Evolutionary conservation across 2,329 filamentous ascomycete genomes (phyloP).

Genomic region (Juglanconis sp.): DNA sequence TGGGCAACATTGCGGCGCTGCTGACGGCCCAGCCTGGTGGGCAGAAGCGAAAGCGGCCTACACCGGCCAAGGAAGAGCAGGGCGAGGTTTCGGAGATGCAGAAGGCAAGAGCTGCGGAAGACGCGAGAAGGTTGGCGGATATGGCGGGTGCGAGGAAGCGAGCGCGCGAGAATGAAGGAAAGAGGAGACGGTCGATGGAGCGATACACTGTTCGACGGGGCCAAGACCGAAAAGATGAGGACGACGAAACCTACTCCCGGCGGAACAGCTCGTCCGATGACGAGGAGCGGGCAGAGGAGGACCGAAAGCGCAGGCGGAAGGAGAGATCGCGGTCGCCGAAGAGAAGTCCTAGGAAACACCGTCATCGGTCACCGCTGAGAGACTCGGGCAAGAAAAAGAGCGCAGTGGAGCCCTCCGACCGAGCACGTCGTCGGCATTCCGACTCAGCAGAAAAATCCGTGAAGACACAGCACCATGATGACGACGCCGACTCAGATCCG

Average conservation of each 20-base stretch:
- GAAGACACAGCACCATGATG: constrained; percentile 20
- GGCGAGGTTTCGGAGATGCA: constrained; percentile 12
- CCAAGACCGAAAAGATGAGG: background rate
- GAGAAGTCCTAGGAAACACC: constrained; percentile 13
- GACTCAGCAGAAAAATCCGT: constrained; percentile 3
- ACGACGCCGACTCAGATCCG: constrained; percentile 61
- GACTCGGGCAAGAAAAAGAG: background rate
- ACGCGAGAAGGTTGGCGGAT: constrained; percentile 11
- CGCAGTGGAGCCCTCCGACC: constrained; percentile 4
- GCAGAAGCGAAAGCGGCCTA: constrained; percentile 30
- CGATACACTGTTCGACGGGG: constrained; percentile 11
- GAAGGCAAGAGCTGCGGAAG: constrained; percentile 12
- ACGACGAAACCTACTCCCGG: constrained; percentile 1
- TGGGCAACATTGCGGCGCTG: constrained; percentile 60
- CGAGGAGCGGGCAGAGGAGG: constrained; percentile 13
- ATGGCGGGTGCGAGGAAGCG: constrained; percentile 12
- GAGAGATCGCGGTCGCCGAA: constrained; percentile 15
- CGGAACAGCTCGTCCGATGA: constrained; percentile 27
- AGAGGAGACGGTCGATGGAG: constrained; percentile 14
- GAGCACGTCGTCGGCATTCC: background rate
- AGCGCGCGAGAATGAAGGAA: constrained; percentile 3
- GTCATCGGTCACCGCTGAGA: constrained; percentile 12
- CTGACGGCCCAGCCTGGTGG: constrained; percentile 36
- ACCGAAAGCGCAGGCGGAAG: constrained; percentile 6
- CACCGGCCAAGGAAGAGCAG: constrained; percentile 20